Conservation (phyloP, 805 yeast species). For the Cyberlindnera petersonii region DNA sequence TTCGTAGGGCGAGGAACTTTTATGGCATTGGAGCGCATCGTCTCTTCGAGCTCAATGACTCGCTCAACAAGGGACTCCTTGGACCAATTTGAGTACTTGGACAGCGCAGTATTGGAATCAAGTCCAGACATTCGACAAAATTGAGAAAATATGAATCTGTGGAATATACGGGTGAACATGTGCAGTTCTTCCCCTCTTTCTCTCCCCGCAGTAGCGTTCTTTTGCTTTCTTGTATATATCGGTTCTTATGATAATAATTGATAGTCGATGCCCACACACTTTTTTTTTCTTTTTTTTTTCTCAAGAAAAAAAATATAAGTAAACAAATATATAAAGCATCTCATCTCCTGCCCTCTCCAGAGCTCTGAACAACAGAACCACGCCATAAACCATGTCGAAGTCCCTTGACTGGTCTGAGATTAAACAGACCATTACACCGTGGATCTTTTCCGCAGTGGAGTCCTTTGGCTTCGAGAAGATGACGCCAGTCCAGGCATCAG, state of each 20-base stretch:
- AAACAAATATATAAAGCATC: no score
- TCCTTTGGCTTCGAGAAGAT: slow-evolving; percentile 71
- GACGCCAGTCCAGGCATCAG: slow-evolving; percentile 98
- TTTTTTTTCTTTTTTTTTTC: background rate
- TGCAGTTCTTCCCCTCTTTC: background rate
- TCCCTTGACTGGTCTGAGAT: slow-evolving; percentile 63
- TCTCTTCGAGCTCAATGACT: slow-evolving; percentile 51
- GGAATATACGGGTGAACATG: slow-evolving; percentile 4
- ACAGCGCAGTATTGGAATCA: background rate
- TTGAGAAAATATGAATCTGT: slow-evolving; percentile 1
- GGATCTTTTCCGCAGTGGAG: slow-evolving; percentile 66
- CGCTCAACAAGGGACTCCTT: slow-evolving; percentile 58
- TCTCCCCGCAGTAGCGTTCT: background rate
- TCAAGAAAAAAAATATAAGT: background rate
- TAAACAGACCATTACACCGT: slow-evolving; percentile 52
- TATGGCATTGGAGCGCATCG: slow-evolving; percentile 9
- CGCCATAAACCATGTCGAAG: no score
- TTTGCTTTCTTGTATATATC: no score
- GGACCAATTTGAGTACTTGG: slow-evolving; percentile 56
- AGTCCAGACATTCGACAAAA: slow-evolving; percentile 8
- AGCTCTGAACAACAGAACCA: no score
- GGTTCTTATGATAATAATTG: no score
- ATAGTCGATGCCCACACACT: no score
- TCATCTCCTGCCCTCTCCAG: no score
- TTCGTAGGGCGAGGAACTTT: slow-evolving; percentile 6